Evolutionary conservation across 768 basidiomycete genomes (phyloP).

Genomic region (Pulveroboletus sp.): DNA sequence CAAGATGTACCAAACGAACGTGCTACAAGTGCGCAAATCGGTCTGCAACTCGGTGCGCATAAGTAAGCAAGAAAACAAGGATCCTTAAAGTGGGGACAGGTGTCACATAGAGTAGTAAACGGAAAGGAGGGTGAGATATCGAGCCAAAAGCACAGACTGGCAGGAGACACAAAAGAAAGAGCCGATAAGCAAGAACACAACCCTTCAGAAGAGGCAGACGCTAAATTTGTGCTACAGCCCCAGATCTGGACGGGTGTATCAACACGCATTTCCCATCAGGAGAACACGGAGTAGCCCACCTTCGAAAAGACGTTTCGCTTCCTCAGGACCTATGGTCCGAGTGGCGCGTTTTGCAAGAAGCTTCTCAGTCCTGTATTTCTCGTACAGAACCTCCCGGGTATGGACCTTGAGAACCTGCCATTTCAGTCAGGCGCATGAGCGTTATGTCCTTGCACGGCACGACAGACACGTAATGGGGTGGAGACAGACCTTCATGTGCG

Average conservation of each 20-base stretch:
- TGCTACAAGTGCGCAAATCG: conserved; percentile 20
- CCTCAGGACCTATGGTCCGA: conserved; percentile 68
- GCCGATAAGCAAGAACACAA: conserved; percentile 23
- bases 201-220: conserved; percentile 11
- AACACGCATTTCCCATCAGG: conserved; percentile 22
- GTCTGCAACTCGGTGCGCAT: conserved; percentile 19
- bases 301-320: conserved; percentile 67
- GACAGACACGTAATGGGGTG: conserved; percentile 17
- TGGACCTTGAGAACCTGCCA: conserved; percentile 70
- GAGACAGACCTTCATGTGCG: conserved; percentile 71
- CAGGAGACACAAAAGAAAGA: conserved; percentile 8
- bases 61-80: conserved; percentile 19
- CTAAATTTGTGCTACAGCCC: conserved; percentile 38
- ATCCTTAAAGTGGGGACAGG: conserved; percentile 16
- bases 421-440: conserved; percentile 5
- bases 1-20: conserved; percentile 20
- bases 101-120: conserved; percentile 17
- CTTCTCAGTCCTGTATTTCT: conserved; percentile 89
- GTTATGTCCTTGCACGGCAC: conserved; percentile 8
- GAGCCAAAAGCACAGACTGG: conserved; percentile 1
- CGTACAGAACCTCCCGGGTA: conserved; percentile 88
- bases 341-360: conserved; percentile 83
- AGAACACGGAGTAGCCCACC: conserved; percentile 40
- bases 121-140: neutral
- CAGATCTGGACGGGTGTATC: conserved; percentile 35